Evolutionary conservation across 768 basidiomycete genomes (phyloP), one percentile per base, ranked within the genome.

Genomic region (Amanita rimosa): DNA sequence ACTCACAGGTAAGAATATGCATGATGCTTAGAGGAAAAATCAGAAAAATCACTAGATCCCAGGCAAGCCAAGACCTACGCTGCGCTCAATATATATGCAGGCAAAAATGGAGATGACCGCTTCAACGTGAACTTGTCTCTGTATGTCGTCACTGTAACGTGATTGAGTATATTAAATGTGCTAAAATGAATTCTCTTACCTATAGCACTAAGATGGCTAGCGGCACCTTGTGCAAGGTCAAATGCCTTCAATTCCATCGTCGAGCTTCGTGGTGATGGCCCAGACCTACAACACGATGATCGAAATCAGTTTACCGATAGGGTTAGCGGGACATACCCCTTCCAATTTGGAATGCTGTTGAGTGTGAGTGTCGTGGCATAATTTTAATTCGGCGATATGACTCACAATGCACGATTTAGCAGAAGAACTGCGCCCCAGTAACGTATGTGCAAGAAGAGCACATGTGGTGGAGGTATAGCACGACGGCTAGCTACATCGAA

Each of bases 321-420:
- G 21, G 29, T 3, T 14, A 36, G 29, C 7, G 35, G 41, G 51
- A 46, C 44, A 54, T 62, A 84, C 85, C 76, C 73, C 56, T 75
- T 78, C 77, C 77, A 81, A 55, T 83, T 81, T 2, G 85, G 84
- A 60, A 87, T 79, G 55, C 85, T 86, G 51, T 7, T 42, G 53
- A 51, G 46, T 53, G 29, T 58, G 16, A 59, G 45, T 11, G 51
- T 49, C 22, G 46, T 21, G 29, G 38, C 40, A 40, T 39, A 6
- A n/a, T 13, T 40, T 49, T 21, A 8, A 53, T 33, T 33, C 51
- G 29, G 13, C 22, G 24, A 43, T 37, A 14, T 13, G 21, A 73
- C 86, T 72, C 62, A 88, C 86, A 87, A 90, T 13, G 83, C 85
- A 45, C 87, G 74, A 61, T 89, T 76, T 34, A 89, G 69, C 33